Evolutionary conservation across 345 rosid species (phyloP).

Genomic region (Hirschfeldia incana): DNA sequence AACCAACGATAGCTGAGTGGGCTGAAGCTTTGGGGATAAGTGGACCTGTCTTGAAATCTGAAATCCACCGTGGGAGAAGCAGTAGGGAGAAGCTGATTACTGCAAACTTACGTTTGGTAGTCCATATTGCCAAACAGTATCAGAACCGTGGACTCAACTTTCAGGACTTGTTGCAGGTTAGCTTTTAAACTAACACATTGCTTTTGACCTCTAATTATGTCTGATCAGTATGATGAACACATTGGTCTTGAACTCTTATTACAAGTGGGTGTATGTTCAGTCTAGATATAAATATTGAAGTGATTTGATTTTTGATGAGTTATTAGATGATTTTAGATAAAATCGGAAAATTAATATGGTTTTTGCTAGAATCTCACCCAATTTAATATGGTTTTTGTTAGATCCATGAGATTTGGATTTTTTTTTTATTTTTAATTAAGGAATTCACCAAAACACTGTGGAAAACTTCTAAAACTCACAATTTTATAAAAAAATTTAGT

Average conservation of each 20-base stretch:
- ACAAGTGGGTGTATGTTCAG: too few relatives aligned
- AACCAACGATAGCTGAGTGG: constrained; percentile 81
- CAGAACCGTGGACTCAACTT: constrained; percentile 80
- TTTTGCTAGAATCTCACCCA: too few relatives aligned
- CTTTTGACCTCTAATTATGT: neutral
- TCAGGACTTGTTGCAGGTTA: constrained; percentile 83
- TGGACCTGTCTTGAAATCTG: constrained; percentile 56
- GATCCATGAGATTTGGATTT: too few relatives aligned
- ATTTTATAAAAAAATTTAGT: too few relatives aligned
- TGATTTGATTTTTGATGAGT: too few relatives aligned
- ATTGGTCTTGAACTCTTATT: neutral
- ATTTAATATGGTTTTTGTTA: too few relatives aligned
- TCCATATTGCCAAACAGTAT: constrained; percentile 80
- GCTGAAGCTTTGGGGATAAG: constrained; percentile 69
- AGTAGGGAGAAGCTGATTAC: constrained; percentile 68
- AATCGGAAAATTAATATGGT: too few relatives aligned
- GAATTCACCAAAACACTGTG: too few relatives aligned
- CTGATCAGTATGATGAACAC: neutral
- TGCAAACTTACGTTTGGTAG: constrained; percentile 82
- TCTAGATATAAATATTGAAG: too few relatives aligned
- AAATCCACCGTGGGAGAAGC: constrained; percentile 59
- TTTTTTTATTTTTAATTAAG: too few relatives aligned
- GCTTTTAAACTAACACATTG: neutral
- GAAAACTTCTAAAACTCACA: too few relatives aligned
- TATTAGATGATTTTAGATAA: too few relatives aligned